Conservation (phyloP, 2,329 filamentous ascomycete species). For the Metarhizium anisopliae region DNA sequence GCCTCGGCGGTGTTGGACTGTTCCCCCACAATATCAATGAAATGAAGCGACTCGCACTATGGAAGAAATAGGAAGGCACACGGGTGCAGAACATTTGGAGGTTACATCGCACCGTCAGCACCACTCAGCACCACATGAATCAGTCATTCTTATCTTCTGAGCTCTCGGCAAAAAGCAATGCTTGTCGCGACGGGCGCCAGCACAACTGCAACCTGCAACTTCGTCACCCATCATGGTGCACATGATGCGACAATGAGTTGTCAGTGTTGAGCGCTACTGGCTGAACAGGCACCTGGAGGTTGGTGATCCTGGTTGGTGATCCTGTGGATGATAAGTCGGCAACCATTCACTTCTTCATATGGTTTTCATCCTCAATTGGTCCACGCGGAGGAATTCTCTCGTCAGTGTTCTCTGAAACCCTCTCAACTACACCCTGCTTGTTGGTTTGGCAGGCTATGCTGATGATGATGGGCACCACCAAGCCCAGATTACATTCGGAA, state of each 20-base stretch:
- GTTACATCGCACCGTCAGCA: slow-evolving; percentile 1
- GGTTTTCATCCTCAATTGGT: background rate
- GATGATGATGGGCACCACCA: background rate
- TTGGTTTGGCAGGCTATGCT: background rate
- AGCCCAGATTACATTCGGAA: background rate
- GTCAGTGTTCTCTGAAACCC: background rate
- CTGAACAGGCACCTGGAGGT: background rate
- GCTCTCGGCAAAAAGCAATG: background rate
- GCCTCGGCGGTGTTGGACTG: background rate
- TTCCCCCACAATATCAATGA: too few relatives aligned
- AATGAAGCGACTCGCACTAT: background rate
- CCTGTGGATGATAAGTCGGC: background rate
- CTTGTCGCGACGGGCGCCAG: background rate
- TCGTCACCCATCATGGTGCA: background rate
- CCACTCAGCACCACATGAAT: background rate
- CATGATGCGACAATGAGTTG: background rate
- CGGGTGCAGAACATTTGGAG: background rate
- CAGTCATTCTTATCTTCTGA: background rate
- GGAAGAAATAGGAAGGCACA: slow-evolving; percentile 2
- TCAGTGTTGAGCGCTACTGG: background rate
- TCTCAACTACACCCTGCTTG: background rate
- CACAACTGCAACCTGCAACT: background rate
- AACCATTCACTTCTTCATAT: background rate
- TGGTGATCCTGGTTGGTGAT: background rate
- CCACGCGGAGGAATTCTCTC: background rate